phyloP scores from a whole-genome alignment of 1,284 basidiomycete genomes.

The Mycena citricolor region DNA sequence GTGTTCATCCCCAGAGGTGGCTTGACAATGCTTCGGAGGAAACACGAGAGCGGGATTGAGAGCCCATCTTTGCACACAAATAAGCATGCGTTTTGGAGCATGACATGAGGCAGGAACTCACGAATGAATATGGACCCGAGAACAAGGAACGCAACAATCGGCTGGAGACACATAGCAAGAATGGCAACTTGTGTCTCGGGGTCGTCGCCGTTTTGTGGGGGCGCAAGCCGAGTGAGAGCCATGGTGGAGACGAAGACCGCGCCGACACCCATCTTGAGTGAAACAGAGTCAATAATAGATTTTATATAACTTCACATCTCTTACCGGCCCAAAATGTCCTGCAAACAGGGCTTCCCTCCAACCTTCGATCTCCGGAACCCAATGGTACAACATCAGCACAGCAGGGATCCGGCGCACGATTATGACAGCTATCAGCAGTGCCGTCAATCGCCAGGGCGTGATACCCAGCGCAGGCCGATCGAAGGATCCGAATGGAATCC shows the following conservation, averaged over 20 bases:
- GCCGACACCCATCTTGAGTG: conserved; percentile 1
- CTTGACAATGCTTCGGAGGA: conserved; percentile 35
- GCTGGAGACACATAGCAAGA: conserved; percentile 69
- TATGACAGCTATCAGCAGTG: conserved; percentile 67
- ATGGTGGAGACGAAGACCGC: not conserved
- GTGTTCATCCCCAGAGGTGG: too few species aligned
- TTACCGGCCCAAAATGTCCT: conserved; percentile 84
- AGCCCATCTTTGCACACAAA: conserved; percentile 69
- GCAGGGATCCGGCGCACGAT: conserved; percentile 74
- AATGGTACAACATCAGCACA: conserved; percentile 71
- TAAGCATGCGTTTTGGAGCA: not conserved
- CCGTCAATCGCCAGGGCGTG: conserved; percentile 66
- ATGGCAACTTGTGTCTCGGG: conserved; percentile 69
- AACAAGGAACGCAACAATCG: conserved; percentile 84
- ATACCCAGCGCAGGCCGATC: conserved; percentile 62
- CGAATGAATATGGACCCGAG: conserved; percentile 81
- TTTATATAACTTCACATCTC: not conserved
- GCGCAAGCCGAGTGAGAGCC: too few species aligned
- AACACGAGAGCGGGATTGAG: conserved; percentile 67
- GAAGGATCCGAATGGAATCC: conserved; percentile 77
- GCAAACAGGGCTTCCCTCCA: conserved; percentile 80
- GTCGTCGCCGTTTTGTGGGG: conserved; percentile 51
- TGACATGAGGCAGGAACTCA: conserved; percentile 38
- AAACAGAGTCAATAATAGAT: too few species aligned
- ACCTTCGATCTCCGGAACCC: conserved; percentile 81